Conservation (phyloP, 129 eudicot species). For the Flaveria trinervia region DNA sequence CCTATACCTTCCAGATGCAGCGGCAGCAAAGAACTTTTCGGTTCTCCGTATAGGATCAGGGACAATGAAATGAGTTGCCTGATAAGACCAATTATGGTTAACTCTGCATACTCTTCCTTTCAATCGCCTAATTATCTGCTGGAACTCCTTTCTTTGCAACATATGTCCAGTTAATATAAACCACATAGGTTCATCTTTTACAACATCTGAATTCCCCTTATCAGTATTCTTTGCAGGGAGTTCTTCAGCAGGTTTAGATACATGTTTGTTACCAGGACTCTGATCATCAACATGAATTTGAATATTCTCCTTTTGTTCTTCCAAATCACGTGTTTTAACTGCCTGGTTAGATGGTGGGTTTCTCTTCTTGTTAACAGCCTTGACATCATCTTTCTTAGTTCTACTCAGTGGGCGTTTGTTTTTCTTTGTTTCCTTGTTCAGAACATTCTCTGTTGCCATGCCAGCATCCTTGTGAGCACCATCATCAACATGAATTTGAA, state of each 20-base stretch:
- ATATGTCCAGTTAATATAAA: constrained; percentile 84
- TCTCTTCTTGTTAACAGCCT: constrained; percentile 23
- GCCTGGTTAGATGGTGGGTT: constrained; percentile 10
- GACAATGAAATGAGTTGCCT: constrained; percentile 93
- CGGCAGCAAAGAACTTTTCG: constrained; percentile 97
- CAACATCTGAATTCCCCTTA: not conserved
- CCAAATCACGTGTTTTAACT: constrained; percentile 11
- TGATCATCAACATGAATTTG: constrained; percentile 30
- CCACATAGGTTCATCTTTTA: constrained; percentile 54
- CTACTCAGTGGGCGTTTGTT: constrained; percentile 17
- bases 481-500: too few species aligned
- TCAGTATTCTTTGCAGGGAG: not conserved
- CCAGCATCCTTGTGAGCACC: not conserved
- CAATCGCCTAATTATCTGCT: constrained; percentile 59
- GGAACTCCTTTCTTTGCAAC: constrained; percentile 85
- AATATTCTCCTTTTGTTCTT: constrained; percentile 67
- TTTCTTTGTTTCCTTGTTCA: constrained; percentile 18
- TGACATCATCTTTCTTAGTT: constrained; percentile 28
- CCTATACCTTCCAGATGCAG: constrained; percentile 92
- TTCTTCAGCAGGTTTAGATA: constrained; percentile 29
- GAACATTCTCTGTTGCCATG: constrained; percentile 18
- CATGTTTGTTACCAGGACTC: constrained; percentile 33
- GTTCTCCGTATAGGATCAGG: constrained; percentile 85
- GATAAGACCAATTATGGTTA: constrained; percentile 95
- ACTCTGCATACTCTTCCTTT: constrained; percentile 87